Evolutionary conservation across 2,329 filamentous ascomycete species (phyloP).

Genomic region (Sporothrix brunneoviolacea): DNA sequence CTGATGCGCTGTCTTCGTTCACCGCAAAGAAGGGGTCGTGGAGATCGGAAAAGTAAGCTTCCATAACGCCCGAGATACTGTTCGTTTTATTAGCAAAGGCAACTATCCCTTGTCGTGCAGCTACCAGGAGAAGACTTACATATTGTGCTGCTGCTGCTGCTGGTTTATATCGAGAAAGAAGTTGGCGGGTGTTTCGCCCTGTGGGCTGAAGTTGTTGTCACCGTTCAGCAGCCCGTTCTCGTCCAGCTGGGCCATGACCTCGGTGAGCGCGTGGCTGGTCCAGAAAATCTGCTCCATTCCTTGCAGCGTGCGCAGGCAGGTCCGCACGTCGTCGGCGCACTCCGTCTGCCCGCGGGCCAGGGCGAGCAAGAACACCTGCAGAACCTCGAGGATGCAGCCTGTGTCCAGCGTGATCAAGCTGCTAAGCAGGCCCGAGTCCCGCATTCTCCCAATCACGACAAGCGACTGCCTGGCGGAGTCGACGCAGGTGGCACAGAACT

Average conservation of each 20-base stretch:
- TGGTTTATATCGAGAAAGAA: conserved; percentile 18
- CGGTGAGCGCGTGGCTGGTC: conserved; percentile 20
- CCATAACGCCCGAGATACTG: conserved; percentile 18
- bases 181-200: conserved; percentile 14
- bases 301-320: conserved; percentile 20
- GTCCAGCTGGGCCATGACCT: conserved; percentile 23
- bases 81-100: too few species aligned
- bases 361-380: conserved; percentile 24
- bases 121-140: too few species aligned
- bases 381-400: conserved; percentile 19
- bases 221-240: conserved; percentile 20
- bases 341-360: conserved; percentile 3
- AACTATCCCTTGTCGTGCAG: too few species aligned
- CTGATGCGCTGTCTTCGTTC: conserved; percentile 3
- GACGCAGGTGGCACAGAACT: conserved; percentile 20
- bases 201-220: conserved; percentile 19
- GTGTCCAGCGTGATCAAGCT: conserved; percentile 22
- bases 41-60: conserved; percentile 20
- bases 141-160: conserved; percentile 13
- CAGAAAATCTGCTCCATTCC: conserved; percentile 25
- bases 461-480: conserved; percentile 20
- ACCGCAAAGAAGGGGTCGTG: conserved; percentile 17
- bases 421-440: conserved; percentile 18
- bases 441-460: conserved; percentile 19
- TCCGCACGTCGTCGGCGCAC: conserved; percentile 13